Percentiles rank a stretch among this genome's conserved stretches.
These are phyloP conservation scores for Firmiana major DNA, from an alignment of 345 rosid genomes.

Conservation along the genomic window DNA sequence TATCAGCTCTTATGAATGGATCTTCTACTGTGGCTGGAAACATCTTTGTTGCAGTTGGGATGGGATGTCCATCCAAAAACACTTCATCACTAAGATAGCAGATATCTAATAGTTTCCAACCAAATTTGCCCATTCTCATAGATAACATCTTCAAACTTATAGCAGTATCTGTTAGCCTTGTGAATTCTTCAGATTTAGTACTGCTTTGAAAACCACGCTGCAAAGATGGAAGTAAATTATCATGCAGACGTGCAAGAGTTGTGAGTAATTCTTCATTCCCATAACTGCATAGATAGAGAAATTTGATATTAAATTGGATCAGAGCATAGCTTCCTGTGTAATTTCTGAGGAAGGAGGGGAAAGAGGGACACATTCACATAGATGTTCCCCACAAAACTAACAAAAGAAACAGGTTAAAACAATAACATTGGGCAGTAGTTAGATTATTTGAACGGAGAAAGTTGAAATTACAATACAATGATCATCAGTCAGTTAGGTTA, in stretches of 20 bases:
- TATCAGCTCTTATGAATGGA: conserved; percentile 81
- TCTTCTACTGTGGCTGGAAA: conserved; percentile 88
- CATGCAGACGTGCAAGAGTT: conserved; percentile 68
- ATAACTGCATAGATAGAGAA: conserved; percentile 44
- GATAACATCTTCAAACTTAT: conserved; percentile 73
- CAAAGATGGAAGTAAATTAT: conserved; percentile 78
- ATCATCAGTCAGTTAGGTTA: conserved; percentile 2
- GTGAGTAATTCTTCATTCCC: conserved; percentile 77
- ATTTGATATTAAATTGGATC: conserved; percentile 15
- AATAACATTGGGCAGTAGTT: background rate
- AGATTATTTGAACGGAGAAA: background rate
- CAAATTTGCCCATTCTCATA: conserved; percentile 54
- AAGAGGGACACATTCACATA: background rate
- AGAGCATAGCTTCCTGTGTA: conserved; percentile 2
- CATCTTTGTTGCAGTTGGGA: conserved; percentile 62
- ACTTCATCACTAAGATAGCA: conserved; percentile 66
- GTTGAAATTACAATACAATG: background rate
- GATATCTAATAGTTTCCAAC: conserved; percentile 72
- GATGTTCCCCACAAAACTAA: background rate
- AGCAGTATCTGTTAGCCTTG: conserved; percentile 39
- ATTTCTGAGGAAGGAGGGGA: background rate
- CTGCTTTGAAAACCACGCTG: conserved; percentile 53
- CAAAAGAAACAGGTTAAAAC: background rate
- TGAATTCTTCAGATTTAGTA: conserved; percentile 42
- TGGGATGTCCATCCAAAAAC: conserved; percentile 35